Percentiles rank a stretch among this genome's conserved stretches.
Conservation (phyloP, 2,329 filamentous ascomycete genomes). For the Fusarium siculi region DNA sequence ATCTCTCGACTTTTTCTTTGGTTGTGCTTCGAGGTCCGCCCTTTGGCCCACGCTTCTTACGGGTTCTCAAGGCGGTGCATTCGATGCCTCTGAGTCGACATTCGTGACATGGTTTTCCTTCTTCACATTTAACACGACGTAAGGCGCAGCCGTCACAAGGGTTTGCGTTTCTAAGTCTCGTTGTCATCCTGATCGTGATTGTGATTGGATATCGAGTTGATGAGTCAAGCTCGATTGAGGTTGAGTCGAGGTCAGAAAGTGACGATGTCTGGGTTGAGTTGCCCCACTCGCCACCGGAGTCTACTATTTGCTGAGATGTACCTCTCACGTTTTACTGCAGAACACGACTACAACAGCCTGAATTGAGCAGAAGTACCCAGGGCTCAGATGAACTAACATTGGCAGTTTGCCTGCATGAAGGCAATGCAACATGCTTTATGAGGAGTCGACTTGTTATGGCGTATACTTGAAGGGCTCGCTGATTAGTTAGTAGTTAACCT, state of each 20-base stretch:
- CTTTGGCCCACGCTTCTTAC: slow-evolving; percentile 34
- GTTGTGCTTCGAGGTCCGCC: slow-evolving; percentile 28
- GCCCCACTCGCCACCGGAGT: slow-evolving; percentile 20
- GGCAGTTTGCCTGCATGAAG: too few relatives aligned
- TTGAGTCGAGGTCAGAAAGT: background rate
- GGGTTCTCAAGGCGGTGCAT: slow-evolving; percentile 18
- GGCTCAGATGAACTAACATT: accelerated
- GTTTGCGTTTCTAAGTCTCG: slow-evolving; percentile 27
- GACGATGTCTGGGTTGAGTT: slow-evolving; percentile 18
- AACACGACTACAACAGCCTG: background rate
- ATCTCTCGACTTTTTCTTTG: slow-evolving; percentile 26
- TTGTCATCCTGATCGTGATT: slow-evolving; percentile 15
- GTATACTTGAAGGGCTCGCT: background rate
- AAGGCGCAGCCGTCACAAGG: slow-evolving; percentile 34
- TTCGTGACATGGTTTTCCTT: slow-evolving; percentile 28
- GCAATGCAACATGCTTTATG: background rate
- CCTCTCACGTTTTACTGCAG: background rate
- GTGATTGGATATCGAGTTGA: background rate
- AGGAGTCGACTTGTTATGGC: background rate
- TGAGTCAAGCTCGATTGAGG: background rate
- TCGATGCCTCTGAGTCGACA: slow-evolving; percentile 31
- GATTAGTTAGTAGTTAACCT: too few relatives aligned
- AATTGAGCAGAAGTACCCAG: background rate
- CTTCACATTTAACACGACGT: slow-evolving; percentile 32
- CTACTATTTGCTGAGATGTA: slow-evolving; percentile 1